A percentile compares a stretch with the other conserved stretches of the same genome.
These are phyloP conservation scores for Colletotrichum destructivum DNA, from an alignment of 2,329 filamentous ascomycete species.

Conservation along the genomic window DNA sequence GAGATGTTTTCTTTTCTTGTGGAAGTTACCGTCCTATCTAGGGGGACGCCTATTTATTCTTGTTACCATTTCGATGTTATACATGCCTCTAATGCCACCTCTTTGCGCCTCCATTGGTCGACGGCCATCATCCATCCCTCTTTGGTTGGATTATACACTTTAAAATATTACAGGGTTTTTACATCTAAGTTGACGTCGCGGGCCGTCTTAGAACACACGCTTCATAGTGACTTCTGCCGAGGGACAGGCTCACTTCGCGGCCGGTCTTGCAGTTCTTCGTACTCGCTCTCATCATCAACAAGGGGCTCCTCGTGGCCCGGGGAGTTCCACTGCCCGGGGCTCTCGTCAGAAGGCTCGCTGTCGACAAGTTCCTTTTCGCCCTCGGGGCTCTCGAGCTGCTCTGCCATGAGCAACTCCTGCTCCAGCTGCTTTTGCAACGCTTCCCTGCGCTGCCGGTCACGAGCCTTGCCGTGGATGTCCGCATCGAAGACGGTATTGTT, in stretches of 20 bases:
- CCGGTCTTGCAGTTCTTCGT: slow-evolving; percentile 23
- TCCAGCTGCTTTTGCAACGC: slow-evolving; percentile 4
- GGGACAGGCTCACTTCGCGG: neutral
- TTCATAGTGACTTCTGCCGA: neutral
- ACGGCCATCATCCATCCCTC: neutral
- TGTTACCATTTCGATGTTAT: neutral
- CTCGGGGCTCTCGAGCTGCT: slow-evolving; percentile 40
- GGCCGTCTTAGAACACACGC: no score
- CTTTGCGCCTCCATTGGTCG: neutral
- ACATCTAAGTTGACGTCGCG: neutral
- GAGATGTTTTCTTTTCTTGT: neutral
- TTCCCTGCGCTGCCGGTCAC: slow-evolving; percentile 23
- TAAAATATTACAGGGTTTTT: neutral
- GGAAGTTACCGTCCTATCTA: neutral
- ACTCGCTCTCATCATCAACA: slow-evolving; percentile 40
- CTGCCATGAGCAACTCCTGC: slow-evolving; percentile 52
- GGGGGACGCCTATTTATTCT: neutral
- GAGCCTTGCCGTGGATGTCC: slow-evolving; percentile 47
- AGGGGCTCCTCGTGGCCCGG: slow-evolving; percentile 55
- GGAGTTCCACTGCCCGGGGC: slow-evolving; percentile 51
- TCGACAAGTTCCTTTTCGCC: slow-evolving; percentile 43
- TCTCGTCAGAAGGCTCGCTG: slow-evolving; percentile 40
- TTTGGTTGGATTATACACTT: neutral
- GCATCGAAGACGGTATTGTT: slow-evolving; percentile 43
- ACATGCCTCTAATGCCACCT: neutral